Conservation (phyloP, 2,329 filamentous ascomycete species). For the Endocalyx cinctus region DNA sequence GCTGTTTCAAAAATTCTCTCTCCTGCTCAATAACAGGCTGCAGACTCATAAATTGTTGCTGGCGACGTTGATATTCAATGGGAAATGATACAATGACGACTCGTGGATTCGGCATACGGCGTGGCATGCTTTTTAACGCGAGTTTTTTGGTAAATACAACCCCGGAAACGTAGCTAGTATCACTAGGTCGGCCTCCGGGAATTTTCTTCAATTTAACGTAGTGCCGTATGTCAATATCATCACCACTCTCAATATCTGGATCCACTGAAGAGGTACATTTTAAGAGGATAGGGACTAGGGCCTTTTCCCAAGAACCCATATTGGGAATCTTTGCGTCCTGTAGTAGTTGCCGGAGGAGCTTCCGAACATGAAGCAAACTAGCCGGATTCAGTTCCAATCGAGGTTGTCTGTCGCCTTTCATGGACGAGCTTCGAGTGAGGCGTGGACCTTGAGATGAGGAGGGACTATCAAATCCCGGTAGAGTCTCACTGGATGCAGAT, state of each 20-base stretch:
- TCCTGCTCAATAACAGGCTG: constrained; percentile 97
- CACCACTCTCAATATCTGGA: constrained; percentile 82
- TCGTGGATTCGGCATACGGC: constrained; percentile 75
- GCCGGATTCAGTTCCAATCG: constrained; percentile 82
- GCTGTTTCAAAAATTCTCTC: constrained; percentile 84
- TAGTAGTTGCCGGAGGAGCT: constrained; percentile 77
- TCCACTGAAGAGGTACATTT: constrained; percentile 92
- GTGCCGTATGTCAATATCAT: constrained; percentile 95
- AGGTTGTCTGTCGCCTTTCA: constrained; percentile 68
- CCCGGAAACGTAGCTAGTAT: constrained; percentile 94
- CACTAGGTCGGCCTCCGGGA: constrained; percentile 79
- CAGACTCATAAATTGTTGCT: constrained; percentile 95
- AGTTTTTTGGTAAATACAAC: constrained; percentile 97
- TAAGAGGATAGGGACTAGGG: constrained; percentile 82
- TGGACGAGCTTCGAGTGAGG: constrained; percentile 74
- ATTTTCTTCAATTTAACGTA: constrained; percentile 98
- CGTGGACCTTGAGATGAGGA: constrained; percentile 38
- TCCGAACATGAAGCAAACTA: constrained; percentile 83
- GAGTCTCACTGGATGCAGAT: constrained; percentile 46
- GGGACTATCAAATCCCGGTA: constrained; percentile 43
- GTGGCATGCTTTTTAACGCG: constrained; percentile 91
- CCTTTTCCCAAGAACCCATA: constrained; percentile 77
- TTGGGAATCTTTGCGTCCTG: constrained; percentile 71
- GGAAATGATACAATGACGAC: constrained; percentile 93
- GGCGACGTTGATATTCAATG: constrained; percentile 90